Evolutionary conservation across 2,329 filamentous ascomycete species (phyloP), one percentile per base, ranked within the genome.

Genomic region (Aspergillus oerlinghausenensis): DNA sequence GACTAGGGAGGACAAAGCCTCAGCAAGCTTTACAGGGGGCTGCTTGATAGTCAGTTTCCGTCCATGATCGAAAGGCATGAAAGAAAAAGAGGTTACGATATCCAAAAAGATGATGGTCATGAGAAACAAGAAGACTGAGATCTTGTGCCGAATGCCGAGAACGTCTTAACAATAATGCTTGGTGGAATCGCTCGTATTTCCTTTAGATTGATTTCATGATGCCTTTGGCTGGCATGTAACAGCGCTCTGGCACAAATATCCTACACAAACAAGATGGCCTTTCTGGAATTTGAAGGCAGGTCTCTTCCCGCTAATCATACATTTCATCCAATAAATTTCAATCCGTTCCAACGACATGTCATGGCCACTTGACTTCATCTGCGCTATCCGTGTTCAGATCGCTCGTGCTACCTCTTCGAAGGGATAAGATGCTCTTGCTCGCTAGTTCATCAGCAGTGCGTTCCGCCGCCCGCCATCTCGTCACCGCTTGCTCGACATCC

Each of bases 401-500:
- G 60, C 73, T 72, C 26, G 62, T 67, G 59, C 72, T 75, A 14
- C 68, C 70, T 52, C 72, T 65, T 49, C 73, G 68, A 35, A 75
- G 64, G 11, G 71, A 67, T 29, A 75, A 61, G 32, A 74, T 61
- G 45, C 68, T 74, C 63, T 75, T 76, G 50, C 67, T 70, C 9
- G 66, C 66, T 54, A 73, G 29, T 52, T 74, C 74, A 55, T 76
- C 75, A 2, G 72, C 69, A 19, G 73, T 70, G 48, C 75, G 65
- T 60, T 95, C 89, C 1, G 88, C 88, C 53, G 85, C 88, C 29
- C 90, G 84, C 79, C 92, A 87, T 63, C 88, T 87, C 42, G 83
- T 85, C 17, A 96, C 82, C 21, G 88, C 83, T 70, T 88, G 86
- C 75, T 96, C 88, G 1, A 96, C 90, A 72, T 93, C 89, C 57